phyloP scores from a whole-genome alignment of 441 rosid genomes.

The Bocquillonia castaneifolia region DNA sequence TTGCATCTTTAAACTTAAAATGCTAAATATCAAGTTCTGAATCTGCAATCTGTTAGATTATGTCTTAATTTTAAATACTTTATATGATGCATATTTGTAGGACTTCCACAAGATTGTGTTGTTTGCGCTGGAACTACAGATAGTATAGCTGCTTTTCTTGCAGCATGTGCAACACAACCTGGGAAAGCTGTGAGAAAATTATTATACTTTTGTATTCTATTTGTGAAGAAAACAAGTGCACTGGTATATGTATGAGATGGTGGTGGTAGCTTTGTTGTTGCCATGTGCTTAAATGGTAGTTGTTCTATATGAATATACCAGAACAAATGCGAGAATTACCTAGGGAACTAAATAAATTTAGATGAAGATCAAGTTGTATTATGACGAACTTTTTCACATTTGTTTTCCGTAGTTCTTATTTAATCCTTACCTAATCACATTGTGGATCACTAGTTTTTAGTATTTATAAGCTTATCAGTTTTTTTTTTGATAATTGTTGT shows the following conservation, averaged over 20 bases:
- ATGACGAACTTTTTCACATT: background rate
- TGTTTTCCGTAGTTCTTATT: background rate
- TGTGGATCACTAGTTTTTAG: too few species aligned
- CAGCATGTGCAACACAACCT: constrained; percentile 72
- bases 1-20: constrained; percentile 2
- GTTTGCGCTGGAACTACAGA: constrained; percentile 88
- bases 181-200: constrained; percentile 71
- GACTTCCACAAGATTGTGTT: constrained; percentile 61
- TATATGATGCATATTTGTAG: constrained; percentile 37
- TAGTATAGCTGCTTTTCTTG: constrained; percentile 91
- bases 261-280: background rate
- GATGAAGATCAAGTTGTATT: background rate
- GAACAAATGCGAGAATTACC: background rate
- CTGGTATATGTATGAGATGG: background rate
- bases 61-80: constrained; percentile 12
- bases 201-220: constrained; percentile 6
- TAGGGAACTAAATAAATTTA: background rate
- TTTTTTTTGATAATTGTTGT: too few species aligned
- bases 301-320: background rate
- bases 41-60: background rate
- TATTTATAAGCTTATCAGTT: too few species aligned
- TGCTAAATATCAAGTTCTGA: constrained; percentile 2
- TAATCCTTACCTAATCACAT: background rate
- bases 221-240: background rate
- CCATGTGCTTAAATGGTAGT: background rate